A percentile compares a stretch with the other conserved stretches of the same genome.
phyloP scores from a whole-genome alignment of 1,284 basidiomycete genomes.

The Schizopora paradoxa region DNA sequence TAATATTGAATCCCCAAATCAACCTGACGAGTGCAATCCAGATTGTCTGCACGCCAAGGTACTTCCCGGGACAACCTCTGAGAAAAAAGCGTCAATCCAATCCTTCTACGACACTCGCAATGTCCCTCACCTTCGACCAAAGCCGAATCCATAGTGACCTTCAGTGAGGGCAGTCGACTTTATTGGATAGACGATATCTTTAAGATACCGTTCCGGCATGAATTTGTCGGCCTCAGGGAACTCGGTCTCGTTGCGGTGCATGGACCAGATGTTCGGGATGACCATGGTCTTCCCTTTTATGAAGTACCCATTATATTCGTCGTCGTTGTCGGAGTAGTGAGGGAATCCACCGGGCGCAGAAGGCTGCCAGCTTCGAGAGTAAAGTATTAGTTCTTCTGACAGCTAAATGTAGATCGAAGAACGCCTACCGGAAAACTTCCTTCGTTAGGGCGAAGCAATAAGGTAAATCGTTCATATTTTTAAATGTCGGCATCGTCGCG shows the following conservation, averaged over 20 bases:
- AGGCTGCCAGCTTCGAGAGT: slow-evolving; percentile 12
- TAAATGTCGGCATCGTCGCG: slow-evolving; percentile 5
- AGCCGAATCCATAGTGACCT: slow-evolving; percentile 14
- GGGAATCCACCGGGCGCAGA: slow-evolving; percentile 21
- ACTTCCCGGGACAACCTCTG: slow-evolving; percentile 12
- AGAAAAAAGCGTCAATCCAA: neutral
- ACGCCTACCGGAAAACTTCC: slow-evolving; percentile 14
- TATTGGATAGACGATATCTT: neutral
- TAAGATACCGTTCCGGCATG: slow-evolving; percentile 10
- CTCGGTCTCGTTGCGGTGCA: slow-evolving; percentile 8
- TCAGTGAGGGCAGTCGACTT: slow-evolving; percentile 7
- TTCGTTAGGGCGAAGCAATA: slow-evolving; percentile 16
- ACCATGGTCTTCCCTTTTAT: slow-evolving; percentile 26
- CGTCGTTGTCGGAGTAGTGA: slow-evolving; percentile 24
- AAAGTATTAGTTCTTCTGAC: neutral
- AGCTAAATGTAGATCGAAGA: neutral
- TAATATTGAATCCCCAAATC: slow-evolving; percentile 12
- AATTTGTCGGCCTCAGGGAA: slow-evolving; percentile 8
- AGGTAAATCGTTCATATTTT: slow-evolving; percentile 12
- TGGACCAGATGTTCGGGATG: slow-evolving; percentile 27
- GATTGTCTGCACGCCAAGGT: slow-evolving; percentile 10
- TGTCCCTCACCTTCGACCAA: slow-evolving; percentile 7
- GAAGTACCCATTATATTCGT: slow-evolving; percentile 24
- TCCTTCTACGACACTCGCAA: neutral
- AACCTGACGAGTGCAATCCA: slow-evolving; percentile 12